Evolutionary conservation across 1,284 basidiomycete species (phyloP), one percentile per base, ranked within the genome.

Genomic region (Irpex sp.): DNA sequence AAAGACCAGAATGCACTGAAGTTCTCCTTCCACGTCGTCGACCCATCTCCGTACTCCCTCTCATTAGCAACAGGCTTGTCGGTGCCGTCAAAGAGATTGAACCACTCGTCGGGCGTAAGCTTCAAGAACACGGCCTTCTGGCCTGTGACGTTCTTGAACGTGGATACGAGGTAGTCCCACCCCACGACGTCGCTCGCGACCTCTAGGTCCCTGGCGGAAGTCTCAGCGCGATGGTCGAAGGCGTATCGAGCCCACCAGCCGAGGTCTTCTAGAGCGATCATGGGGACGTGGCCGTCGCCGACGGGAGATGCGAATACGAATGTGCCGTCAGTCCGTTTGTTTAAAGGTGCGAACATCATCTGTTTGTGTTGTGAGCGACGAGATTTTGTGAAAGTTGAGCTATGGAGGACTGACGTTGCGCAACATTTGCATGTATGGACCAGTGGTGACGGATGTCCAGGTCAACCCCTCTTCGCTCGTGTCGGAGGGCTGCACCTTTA

Each of bases 101-200:
- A 76, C 77, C 78, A 81, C 58, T 81, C 73, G 47, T 82, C 79
- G 15, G 78, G 61, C 3, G 75, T 71, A 49, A 77, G 74, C 39
- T 74, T 67, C 33, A 77, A 71, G 66, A 75, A 74, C 11, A 79
- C 72, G 0, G 78, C 79, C 53, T 75, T 75, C 65, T 75, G 65
- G 1, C 79, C 79, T 3, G 81, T 81, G 33, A 82, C 80, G 65
- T 76, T 75, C 57, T 68, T 75, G 74, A 83, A 83, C 53, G 76
- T 76, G 36, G 71, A 66, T 5, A 75, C 75, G 58, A 83, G 74
- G 57, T 79, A 72, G 17, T 80, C 76, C 77, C 79, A 81, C 5
- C 71, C 72, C 21, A 83, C 79, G 61, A 75, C 68, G 61, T 84
- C 79, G 56, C 57, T 62, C 13, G 57, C 57, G 21, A 62, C 54